phyloP scores from a whole-genome alignment of 2,329 filamentous ascomycete genomes.

The Magnaporthiopsis incrustans region DNA sequence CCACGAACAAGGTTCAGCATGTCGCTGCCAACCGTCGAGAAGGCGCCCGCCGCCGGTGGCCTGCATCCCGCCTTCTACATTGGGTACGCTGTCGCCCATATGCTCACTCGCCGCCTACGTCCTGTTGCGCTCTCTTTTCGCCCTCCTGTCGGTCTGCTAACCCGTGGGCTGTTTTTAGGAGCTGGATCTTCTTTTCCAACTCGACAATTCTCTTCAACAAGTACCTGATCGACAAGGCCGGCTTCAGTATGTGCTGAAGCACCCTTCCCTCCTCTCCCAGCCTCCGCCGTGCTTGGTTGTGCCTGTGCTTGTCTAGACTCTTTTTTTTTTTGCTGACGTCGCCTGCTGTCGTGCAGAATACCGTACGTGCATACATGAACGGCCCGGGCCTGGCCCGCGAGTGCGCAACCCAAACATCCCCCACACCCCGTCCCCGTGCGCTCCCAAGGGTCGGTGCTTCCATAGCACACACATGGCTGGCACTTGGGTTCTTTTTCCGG shows the following conservation, averaged over 20 bases:
- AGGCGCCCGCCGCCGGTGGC: conserved; percentile 16
- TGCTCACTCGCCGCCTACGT: background rate
- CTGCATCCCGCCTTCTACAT: conserved; percentile 29
- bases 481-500: background rate
- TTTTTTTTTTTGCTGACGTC: background rate
- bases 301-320: conserved; percentile 4
- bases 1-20: background rate
- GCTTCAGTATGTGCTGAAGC: conserved; percentile 56
- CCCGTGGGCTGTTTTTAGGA: conserved; percentile 27
- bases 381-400: background rate
- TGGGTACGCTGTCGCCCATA: conserved; percentile 17
- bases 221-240: conserved; percentile 68
- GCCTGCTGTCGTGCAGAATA: conserved; percentile 5
- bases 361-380: conserved; percentile 5
- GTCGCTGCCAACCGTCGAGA: conserved; percentile 17
- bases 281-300: background rate
- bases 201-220: conserved; percentile 89
- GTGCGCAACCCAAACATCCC: background rate
- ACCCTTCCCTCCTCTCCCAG: background rate
- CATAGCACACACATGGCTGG: background rate
- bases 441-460: background rate
- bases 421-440: background rate
- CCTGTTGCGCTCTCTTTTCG: background rate
- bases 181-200: conserved; percentile 82
- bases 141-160: conserved; percentile 5